phyloP scores from a whole-genome alignment of 2,329 filamentous ascomycete species.

The Xylariaceae sp. region DNA sequence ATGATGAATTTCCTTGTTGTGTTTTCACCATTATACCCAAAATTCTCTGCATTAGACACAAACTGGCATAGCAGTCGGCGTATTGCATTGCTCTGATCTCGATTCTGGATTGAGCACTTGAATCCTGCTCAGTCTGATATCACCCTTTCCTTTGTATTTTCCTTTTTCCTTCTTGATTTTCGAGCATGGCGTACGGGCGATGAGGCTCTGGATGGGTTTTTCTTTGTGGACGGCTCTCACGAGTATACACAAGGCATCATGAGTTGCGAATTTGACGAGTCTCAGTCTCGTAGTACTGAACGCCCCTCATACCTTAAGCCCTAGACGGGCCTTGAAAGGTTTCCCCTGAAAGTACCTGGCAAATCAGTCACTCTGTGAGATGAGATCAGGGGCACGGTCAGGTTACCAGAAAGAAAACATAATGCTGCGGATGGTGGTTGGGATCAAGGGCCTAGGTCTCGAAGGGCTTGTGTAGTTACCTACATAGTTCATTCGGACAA shows the following conservation, averaged over 20 bases:
- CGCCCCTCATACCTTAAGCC: no score
- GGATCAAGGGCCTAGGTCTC: not conserved
- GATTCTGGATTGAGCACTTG: conserved; percentile 31
- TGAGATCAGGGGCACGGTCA: not conserved
- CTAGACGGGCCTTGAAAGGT: not conserved
- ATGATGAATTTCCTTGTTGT: conserved; percentile 5
- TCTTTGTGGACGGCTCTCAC: conserved; percentile 11
- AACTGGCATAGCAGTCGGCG: conserved; percentile 31
- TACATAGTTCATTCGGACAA: not conserved
- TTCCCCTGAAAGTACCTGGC: not conserved
- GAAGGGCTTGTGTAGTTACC: not conserved
- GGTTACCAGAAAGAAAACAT: not conserved
- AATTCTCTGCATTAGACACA: conserved; percentile 29
- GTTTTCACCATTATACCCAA: conserved; percentile 26
- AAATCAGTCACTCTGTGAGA: not conserved
- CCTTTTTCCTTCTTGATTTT: not conserved
- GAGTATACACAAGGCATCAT: conserved; percentile 5
- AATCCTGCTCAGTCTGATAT: conserved; percentile 23
- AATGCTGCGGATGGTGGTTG: not conserved
- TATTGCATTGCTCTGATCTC: conserved; percentile 29
- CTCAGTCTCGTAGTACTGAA: not conserved
- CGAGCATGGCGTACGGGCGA: conserved; percentile 28
- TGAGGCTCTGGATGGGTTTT: conserved; percentile 1
- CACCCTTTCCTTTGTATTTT: conserved; percentile 7
- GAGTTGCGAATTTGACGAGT: conserved; percentile 11